Conservation (phyloP, 78 protist species). For the Dictyostelium citrinum region DNA sequence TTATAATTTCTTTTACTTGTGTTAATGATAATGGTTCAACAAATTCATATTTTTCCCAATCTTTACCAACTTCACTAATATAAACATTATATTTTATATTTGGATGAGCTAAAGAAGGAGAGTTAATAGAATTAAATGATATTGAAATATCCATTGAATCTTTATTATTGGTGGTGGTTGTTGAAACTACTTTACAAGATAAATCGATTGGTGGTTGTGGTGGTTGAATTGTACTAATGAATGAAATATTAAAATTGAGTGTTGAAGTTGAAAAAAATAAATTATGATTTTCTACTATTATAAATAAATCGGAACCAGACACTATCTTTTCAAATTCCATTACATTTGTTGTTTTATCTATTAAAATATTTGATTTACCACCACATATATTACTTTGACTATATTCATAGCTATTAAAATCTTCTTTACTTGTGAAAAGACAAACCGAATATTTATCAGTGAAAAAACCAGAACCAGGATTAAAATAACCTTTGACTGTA, state of each 20-base stretch:
- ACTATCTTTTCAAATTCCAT: neutral
- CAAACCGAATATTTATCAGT: conserved; percentile 7
- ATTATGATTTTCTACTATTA: conserved; percentile 2
- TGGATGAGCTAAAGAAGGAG: neutral
- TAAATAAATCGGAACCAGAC: neutral
- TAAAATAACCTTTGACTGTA: neutral
- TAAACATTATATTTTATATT: neutral
- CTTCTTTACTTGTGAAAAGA: neutral
- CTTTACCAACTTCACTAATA: neutral
- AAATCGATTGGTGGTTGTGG: neutral
- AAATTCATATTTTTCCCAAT: neutral
- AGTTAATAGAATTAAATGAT: neutral
- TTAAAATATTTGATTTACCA: neutral
- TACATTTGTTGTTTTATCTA: neutral
- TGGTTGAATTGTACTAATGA: neutral
- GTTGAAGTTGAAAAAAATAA: neutral
- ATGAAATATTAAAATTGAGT: neutral
- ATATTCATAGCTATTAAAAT: neutral
- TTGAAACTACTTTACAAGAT: neutral
- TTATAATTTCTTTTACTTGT: neutral
- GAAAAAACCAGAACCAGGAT: neutral
- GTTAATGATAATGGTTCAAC: neutral
- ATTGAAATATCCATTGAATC: neutral
- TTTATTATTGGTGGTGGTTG: too few species aligned
- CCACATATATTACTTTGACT: neutral